Percentiles rank a stretch among this genome's conserved stretches.
Evolutionary conservation across 2,329 filamentous ascomycete genomes (phyloP).

Genomic region (Fusarium pseudonygamai): DNA sequence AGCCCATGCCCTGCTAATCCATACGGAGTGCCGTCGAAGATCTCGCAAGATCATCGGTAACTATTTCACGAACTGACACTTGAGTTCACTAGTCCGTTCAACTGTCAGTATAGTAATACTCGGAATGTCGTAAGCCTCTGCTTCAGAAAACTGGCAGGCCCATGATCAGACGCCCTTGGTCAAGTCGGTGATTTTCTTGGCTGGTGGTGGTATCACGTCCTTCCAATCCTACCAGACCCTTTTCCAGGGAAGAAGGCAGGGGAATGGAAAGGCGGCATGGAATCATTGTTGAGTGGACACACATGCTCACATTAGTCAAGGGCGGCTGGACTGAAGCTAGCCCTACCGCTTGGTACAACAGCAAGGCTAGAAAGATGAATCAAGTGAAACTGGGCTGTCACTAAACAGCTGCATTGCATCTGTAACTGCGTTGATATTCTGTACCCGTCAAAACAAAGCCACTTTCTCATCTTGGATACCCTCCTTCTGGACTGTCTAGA

Average conservation of each 20-base stretch:
- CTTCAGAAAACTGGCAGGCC: slow-evolving; percentile 12
- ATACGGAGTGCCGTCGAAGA: slow-evolving; percentile 19
- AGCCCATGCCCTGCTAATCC: slow-evolving; percentile 11
- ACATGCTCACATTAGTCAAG: slow-evolving; percentile 1
- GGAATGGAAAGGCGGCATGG: slow-evolving; percentile 24
- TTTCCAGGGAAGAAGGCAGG: slow-evolving; percentile 14
- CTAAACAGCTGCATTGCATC: slow-evolving; percentile 2
- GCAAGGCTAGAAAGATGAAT: neutral
- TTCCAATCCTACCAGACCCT: slow-evolving; percentile 17
- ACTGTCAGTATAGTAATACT: slow-evolving; percentile 6
- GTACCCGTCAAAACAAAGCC: slow-evolving; percentile 19
- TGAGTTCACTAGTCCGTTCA: neutral
- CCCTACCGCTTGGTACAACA: slow-evolving; percentile 13
- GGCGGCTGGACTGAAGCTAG: slow-evolving; percentile 15
- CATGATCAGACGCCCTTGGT: slow-evolving; percentile 3
- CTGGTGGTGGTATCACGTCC: slow-evolving; percentile 22
- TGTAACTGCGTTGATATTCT: slow-evolving; percentile 11
- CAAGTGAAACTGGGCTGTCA: slow-evolving; percentile 19
- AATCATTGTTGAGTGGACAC: slow-evolving; percentile 33
- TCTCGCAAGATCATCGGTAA: slow-evolving; percentile 30
- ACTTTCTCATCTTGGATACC: slow-evolving; percentile 23
- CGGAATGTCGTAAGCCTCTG: slow-evolving; percentile 32
- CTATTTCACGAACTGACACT: slow-evolving; percentile 5
- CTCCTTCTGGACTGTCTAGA: neutral
- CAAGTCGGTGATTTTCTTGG: slow-evolving; percentile 11